phyloP scores from a whole-genome alignment of 2,329 filamentous ascomycete genomes.

The Alternaria consortialis region DNA sequence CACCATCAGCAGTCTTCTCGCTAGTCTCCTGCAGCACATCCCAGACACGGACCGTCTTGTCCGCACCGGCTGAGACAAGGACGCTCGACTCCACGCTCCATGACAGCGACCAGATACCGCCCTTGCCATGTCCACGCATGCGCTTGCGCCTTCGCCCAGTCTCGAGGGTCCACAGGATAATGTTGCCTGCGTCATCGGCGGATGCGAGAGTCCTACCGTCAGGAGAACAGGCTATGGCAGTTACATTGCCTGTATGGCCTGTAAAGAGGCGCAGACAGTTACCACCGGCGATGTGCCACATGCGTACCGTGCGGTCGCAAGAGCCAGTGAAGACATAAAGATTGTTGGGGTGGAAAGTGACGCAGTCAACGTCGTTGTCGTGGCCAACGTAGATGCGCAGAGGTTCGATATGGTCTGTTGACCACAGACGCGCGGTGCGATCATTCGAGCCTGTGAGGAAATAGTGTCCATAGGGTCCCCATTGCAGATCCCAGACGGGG shows the following conservation, averaged over 20 bases:
- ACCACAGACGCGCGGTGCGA: constrained; percentile 89
- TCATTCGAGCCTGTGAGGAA: constrained; percentile 89
- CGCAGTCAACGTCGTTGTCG: constrained; percentile 87
- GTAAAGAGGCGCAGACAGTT: constrained; percentile 90
- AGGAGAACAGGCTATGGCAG: constrained; percentile 82
- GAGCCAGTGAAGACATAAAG: constrained; percentile 93
- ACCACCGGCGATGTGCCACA: constrained; percentile 94
- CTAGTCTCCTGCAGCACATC: constrained; percentile 79
- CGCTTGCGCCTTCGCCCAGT: constrained; percentile 87
- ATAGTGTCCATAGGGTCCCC: constrained; percentile 95
- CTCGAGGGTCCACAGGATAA: constrained; percentile 93
- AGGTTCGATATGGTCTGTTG: constrained; percentile 89
- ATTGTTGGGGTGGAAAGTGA: constrained; percentile 95
- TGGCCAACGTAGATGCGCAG: constrained; percentile 90
- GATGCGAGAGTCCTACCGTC: constrained; percentile 92
- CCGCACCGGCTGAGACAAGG: constrained; percentile 87
- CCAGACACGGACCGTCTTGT: constrained; percentile 94
- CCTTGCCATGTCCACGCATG: constrained; percentile 91
- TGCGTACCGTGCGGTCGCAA: constrained; percentile 90
- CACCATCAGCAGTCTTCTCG: constrained; percentile 60
- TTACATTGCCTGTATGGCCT: constrained; percentile 88
- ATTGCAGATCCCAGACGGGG: constrained; percentile 86
- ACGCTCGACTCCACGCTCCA: constrained; percentile 94
- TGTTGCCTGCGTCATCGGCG: constrained; percentile 86
- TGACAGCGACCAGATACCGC: constrained; percentile 90